A percentile compares a stretch with the other conserved stretches of the same genome.
Evolutionary conservation across 352 stramenopile species (phyloP).

Genomic region (Phytophthora kernoviae): DNA sequence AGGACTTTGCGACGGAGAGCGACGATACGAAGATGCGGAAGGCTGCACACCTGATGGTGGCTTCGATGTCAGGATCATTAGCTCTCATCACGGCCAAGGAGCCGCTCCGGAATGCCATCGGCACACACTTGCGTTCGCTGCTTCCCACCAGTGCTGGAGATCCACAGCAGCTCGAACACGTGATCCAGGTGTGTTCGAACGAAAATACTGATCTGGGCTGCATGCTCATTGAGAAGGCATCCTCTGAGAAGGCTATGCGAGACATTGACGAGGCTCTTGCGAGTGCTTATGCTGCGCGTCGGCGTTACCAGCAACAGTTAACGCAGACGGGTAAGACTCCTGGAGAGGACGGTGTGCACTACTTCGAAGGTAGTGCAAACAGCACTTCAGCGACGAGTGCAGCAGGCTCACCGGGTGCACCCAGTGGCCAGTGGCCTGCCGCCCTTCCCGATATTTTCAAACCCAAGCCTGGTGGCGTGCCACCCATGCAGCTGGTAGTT

Average conservation of each 20-base stretch:
- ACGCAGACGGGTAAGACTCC: conserved; percentile 80
- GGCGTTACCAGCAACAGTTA: conserved; percentile 86
- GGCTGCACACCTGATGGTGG: conserved; percentile 98
- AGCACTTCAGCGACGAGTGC: conserved; percentile 34
- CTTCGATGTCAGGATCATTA: conserved; percentile 97
- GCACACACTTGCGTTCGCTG: conserved; percentile 95
- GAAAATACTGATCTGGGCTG: conserved; percentile 99
- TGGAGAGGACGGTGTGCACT: conserved; percentile 57
- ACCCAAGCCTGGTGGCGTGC: conserved; percentile 92
- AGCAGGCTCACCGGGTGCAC: conserved; percentile 39
- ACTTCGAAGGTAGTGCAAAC: conserved; percentile 70
- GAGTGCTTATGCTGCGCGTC: conserved; percentile 79
- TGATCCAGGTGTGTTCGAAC: conserved; percentile 96
- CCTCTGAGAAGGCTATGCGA: conserved; percentile 98
- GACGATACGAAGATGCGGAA: conserved; percentile 97
- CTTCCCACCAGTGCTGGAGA: conserved; percentile 88
- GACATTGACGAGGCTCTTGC: conserved; percentile 97
- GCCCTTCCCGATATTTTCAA: conserved; percentile 94
- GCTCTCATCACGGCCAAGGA: conserved; percentile 98
- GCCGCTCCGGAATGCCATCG: conserved; percentile 96
- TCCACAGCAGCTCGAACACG: conserved; percentile 95
- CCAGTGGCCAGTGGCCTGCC: conserved; percentile 57
- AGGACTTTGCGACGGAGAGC: conserved; percentile 99
- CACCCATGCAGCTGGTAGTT: conserved; percentile 94
- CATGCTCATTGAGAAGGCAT: conserved; percentile 99